These are phyloP conservation scores for Sugiyamaella xylanicola DNA, from an alignment of 1,139 yeast species.

Conservation along the genomic window DNA sequence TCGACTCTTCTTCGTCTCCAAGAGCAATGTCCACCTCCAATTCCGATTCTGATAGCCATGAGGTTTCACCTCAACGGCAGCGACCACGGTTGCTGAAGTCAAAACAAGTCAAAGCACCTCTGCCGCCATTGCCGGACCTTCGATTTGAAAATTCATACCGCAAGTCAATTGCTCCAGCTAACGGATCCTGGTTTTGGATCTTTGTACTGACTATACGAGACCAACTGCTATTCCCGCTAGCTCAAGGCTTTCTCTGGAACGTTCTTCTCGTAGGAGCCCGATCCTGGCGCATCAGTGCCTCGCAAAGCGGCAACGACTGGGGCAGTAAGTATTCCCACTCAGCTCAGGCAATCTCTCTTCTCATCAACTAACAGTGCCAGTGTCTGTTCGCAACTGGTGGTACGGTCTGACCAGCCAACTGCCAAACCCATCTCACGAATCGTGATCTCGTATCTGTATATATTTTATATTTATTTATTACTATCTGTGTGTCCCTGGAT, in stretches of 20 bases:
- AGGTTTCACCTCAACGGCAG: background rate
- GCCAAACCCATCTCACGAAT: background rate
- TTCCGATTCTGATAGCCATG: slow-evolving; percentile 7
- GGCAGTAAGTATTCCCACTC: slow-evolving; percentile 36
- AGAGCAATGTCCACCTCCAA: slow-evolving; percentile 10
- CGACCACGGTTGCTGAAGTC: slow-evolving; percentile 14
- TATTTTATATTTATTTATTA: background rate
- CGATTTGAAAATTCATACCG: slow-evolving; percentile 40
- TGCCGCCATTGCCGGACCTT: slow-evolving; percentile 38
- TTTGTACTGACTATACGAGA: slow-evolving; percentile 40
- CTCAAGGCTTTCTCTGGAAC: slow-evolving; percentile 58
- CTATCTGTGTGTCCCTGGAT: background rate
- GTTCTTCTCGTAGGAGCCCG: slow-evolving; percentile 44
- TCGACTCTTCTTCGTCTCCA: background rate
- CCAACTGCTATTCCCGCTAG: slow-evolving; percentile 43
- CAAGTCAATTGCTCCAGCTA: slow-evolving; percentile 39
- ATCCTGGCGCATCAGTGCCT: slow-evolving; percentile 44
- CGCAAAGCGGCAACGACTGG: slow-evolving; percentile 32
- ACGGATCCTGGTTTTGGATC: slow-evolving; percentile 37
- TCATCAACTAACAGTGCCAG: too few species aligned
- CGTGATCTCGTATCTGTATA: background rate
- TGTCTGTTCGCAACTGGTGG: slow-evolving; percentile 12
- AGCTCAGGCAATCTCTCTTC: too few species aligned
- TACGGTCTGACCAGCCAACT: slow-evolving; percentile 3
- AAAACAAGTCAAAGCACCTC: slow-evolving; percentile 2